phyloP scores from a whole-genome alignment of 2,329 filamentous ascomycete genomes.

The Talaromyces verruculosus region DNA sequence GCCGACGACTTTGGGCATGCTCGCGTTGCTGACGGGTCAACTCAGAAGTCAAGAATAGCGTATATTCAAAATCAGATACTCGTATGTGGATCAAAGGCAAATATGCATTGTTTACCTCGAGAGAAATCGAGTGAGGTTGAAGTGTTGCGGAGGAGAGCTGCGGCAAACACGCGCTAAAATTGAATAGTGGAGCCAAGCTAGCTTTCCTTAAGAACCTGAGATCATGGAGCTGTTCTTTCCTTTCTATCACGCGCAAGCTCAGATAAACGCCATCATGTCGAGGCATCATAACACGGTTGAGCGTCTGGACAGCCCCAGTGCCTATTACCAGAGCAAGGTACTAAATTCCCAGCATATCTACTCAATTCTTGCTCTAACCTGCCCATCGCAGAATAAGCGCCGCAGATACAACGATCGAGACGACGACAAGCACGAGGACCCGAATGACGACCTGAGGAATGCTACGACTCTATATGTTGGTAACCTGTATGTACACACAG shows the following conservation, averaged over 20 bases:
- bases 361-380: constrained; percentile 20
- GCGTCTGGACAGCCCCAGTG: constrained; percentile 87
- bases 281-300: constrained; percentile 67
- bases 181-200: constrained; percentile 17
- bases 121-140: neutral
- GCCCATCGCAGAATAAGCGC: constrained; percentile 65
- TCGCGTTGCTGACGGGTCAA: constrained; percentile 20
- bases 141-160: constrained; percentile 10
- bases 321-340: constrained; percentile 85
- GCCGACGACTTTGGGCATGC: constrained; percentile 81
- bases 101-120: neutral
- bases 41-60: neutral
- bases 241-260: neutral
- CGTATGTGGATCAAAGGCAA: neutral
- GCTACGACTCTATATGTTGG: constrained; percentile 97
- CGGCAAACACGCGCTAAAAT: constrained; percentile 18
- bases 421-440: constrained; percentile 59
- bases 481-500: constrained; percentile 68
- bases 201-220: neutral
- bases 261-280: constrained; percentile 29
- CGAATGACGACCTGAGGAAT: constrained; percentile 76
- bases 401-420: constrained; percentile 54
- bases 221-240: neutral
- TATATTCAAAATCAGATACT: neutral
- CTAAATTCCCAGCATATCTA: constrained; percentile 26